A percentile compares a stretch with the other conserved stretches of the same genome.
Evolutionary conservation across 345 rosid species (phyloP).

Genomic region (Hibiscus tridactylites): DNA sequence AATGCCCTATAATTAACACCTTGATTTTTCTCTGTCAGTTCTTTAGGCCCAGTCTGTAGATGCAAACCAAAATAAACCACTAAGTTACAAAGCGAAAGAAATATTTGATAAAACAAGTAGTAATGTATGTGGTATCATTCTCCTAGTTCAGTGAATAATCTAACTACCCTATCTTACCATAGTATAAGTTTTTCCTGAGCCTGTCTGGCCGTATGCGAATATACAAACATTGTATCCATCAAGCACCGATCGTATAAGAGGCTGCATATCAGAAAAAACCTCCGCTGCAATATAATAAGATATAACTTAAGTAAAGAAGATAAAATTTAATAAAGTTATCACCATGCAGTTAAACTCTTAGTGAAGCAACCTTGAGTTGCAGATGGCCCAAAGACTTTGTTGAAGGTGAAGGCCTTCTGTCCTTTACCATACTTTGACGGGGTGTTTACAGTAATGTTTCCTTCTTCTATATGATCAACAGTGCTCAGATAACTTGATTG

Average conservation of each 20-base stretch:
- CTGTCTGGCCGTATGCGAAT: conserved; percentile 98
- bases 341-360: background rate
- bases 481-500: conserved; percentile 55
- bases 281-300: conserved; percentile 55
- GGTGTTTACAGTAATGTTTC: conserved; percentile 47
- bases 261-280: conserved; percentile 95
- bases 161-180: conserved; percentile 55
- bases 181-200: conserved; percentile 91
- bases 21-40: conserved; percentile 65
- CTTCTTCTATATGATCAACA: conserved; percentile 68
- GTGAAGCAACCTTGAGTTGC: conserved; percentile 65
- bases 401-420: conserved; percentile 65
- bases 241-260: conserved; percentile 85
- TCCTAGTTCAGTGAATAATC: conserved; percentile 1
- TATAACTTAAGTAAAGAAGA: background rate
- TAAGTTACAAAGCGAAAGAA: conserved; percentile 15
- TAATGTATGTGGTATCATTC: background rate
- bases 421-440: conserved; percentile 79
- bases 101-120: background rate
- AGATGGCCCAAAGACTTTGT: conserved; percentile 88
- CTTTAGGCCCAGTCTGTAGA: conserved; percentile 76
- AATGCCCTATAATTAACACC: conserved; percentile 97
- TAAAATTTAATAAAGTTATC: background rate
- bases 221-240: conserved; percentile 98
- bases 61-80: conserved; percentile 11